phyloP scores from a whole-genome alignment of 2,329 filamentous ascomycete genomes.

The Dactylellina haptotyla region DNA sequence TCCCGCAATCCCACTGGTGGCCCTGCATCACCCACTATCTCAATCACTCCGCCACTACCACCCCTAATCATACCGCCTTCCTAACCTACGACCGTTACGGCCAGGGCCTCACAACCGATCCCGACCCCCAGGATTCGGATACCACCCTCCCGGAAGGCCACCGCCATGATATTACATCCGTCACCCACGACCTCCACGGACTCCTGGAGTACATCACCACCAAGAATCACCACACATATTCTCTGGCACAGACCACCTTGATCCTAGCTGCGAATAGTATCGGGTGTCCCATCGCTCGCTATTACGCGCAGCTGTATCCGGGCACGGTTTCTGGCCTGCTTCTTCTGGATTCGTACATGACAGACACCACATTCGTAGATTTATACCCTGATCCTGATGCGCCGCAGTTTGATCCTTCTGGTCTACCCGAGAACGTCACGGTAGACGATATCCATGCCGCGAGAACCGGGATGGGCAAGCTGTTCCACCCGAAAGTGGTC shows the following conservation, averaged over 20 bases:
- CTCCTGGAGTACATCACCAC: constrained; percentile 60
- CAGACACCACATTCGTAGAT: constrained; percentile 68
- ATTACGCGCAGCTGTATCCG: constrained; percentile 66
- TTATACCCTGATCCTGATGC: constrained; percentile 69
- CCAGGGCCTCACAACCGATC: constrained; percentile 66
- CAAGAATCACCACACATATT: no score
- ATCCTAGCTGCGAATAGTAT: constrained; percentile 68
- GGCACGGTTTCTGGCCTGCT: constrained; percentile 64
- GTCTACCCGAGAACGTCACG: constrained; percentile 62
- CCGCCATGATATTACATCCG: constrained; percentile 65
- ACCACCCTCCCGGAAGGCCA: constrained; percentile 59
- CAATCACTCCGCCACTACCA: not conserved
- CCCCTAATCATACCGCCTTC: no score
- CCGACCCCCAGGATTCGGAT: constrained; percentile 62
- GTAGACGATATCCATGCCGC: constrained; percentile 60
- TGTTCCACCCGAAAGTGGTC: constrained; percentile 66
- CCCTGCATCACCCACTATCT: constrained; percentile 24
- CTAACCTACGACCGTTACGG: constrained; percentile 71
- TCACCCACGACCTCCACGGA: constrained; percentile 64
- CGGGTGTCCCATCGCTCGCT: constrained; percentile 66
- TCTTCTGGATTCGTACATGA: constrained; percentile 70
- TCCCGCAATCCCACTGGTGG: constrained; percentile 49
- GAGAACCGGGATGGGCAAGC: constrained; percentile 60
- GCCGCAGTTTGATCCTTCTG: constrained; percentile 62
- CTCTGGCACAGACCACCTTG: constrained; percentile 55